A percentile compares a stretch with the other conserved stretches of the same genome.
Conservation (phyloP, 2,329 filamentous ascomycete species). For the Neurospora crassa region DNA sequence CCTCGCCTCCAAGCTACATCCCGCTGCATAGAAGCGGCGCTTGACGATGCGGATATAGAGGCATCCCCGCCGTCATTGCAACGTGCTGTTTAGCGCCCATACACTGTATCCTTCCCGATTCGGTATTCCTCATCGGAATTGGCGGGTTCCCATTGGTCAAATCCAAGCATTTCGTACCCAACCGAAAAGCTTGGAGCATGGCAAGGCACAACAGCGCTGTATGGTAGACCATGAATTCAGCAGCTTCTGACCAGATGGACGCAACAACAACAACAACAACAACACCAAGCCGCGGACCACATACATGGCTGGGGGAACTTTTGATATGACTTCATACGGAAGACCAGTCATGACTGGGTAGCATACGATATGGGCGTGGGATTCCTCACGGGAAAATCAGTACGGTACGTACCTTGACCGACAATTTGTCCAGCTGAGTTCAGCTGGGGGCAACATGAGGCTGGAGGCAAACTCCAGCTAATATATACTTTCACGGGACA, state of each 20-base stretch:
- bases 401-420: background rate
- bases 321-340: background rate
- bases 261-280: background rate
- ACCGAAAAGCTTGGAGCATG: background rate
- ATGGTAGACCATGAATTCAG: background rate
- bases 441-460: background rate
- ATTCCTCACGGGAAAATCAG: background rate
- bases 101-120: background rate
- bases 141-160: background rate
- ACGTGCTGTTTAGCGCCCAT: background rate
- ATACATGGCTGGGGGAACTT: background rate
- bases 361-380: background rate
- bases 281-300: background rate
- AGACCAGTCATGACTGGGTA: background rate
- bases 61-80: background rate
- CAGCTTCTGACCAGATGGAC: background rate
- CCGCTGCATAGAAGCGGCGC: background rate
- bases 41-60: background rate
- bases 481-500: background rate
- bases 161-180: background rate
- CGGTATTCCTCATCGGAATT: background rate
- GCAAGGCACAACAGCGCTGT: background rate
- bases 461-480: background rate
- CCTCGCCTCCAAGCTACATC: background rate
- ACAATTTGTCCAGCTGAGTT: background rate